Evolutionary conservation across 2,329 filamentous ascomycete genomes (phyloP).

Genomic region (Paraconiothyrium sp.): DNA sequence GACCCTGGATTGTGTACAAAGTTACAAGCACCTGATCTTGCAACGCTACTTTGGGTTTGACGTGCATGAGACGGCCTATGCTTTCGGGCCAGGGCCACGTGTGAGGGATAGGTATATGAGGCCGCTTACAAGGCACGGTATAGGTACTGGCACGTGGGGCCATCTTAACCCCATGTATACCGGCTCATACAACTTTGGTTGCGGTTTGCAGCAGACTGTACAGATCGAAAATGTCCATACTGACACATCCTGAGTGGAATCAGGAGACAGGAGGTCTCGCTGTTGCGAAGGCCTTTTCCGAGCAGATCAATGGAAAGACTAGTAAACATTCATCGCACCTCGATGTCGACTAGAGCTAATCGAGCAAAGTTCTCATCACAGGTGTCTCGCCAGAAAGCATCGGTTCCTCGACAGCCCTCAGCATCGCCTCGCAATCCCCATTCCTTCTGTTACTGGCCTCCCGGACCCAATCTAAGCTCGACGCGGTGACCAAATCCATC

Average conservation of each 20-base stretch:
- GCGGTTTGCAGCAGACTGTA: no score
- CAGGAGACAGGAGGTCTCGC: slow-evolving; percentile 42
- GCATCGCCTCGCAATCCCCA: slow-evolving; percentile 40
- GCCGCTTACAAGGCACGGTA: neutral
- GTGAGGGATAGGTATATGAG: neutral
- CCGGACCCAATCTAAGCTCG: slow-evolving; percentile 56
- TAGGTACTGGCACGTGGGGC: neutral
- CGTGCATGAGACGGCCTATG: neutral
- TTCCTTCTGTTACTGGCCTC: slow-evolving; percentile 48
- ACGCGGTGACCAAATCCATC: slow-evolving; percentile 51
- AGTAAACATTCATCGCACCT: slow-evolving; percentile 21
- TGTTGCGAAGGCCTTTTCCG: slow-evolving; percentile 42
- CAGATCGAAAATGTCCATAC: slow-evolving; percentile 25
- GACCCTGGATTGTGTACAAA: neutral
- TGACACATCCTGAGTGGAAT: slow-evolving; percentile 48
- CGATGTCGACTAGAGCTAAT: slow-evolving; percentile 14
- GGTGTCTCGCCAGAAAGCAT: slow-evolving; percentile 43
- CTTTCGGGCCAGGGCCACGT: neutral
- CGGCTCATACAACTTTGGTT: neutral
- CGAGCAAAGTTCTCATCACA: slow-evolving; percentile 49
- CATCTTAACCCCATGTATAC: neutral
- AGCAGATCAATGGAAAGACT: slow-evolving; percentile 38
- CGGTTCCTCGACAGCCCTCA: slow-evolving; percentile 39
- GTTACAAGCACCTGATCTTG: neutral
- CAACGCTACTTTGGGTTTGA: neutral